Evolutionary conservation across 2,329 filamentous ascomycete genomes (phyloP).

Genomic region (Exophiala sp.): DNA sequence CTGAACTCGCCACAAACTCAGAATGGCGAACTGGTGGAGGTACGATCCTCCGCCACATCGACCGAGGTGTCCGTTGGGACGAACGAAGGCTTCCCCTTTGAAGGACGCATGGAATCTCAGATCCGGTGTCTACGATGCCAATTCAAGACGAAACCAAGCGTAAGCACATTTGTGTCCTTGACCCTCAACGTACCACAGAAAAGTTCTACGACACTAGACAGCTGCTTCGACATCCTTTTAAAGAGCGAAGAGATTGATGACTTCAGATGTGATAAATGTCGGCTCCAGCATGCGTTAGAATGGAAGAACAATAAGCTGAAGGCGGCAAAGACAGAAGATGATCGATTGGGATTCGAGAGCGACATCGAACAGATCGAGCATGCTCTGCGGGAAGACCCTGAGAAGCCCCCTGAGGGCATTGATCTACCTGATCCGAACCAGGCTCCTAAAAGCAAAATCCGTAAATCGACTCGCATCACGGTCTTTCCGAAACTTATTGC

Average conservation of each 20-base stretch:
- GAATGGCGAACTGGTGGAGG: conserved; percentile 36
- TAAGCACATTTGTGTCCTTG: conserved; percentile 84
- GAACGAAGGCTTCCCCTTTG: conserved; percentile 79
- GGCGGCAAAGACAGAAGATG: conserved; percentile 52
- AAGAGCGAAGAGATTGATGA: conserved; percentile 96
- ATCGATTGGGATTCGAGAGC: conserved; percentile 50
- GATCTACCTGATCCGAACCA: conserved; percentile 68
- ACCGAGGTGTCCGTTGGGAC: conserved; percentile 35
- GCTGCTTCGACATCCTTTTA: conserved; percentile 89
- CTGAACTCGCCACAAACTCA: conserved; percentile 24
- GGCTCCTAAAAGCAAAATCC: conserved; percentile 78
- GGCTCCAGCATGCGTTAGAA: conserved; percentile 73
- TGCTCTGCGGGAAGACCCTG: conserved; percentile 77
- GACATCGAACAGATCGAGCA: conserved; percentile 64
- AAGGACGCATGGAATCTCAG: conserved; percentile 89
- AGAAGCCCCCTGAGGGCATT: conserved; percentile 68
- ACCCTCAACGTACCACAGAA: conserved; percentile 88
- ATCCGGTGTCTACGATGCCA: conserved; percentile 87
- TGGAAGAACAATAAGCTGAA: conserved; percentile 59
- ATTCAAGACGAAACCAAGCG: conserved; percentile 80
- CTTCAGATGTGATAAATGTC: conserved; percentile 91
- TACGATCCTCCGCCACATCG: conserved; percentile 25
- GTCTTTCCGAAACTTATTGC: conserved; percentile 85
- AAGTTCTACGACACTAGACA: conserved; percentile 73
- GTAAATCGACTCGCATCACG: conserved; percentile 82